phyloP scores from a whole-genome alignment of 192 early-diverging fungal genomes.

The Geranomyces michiganensis region DNA sequence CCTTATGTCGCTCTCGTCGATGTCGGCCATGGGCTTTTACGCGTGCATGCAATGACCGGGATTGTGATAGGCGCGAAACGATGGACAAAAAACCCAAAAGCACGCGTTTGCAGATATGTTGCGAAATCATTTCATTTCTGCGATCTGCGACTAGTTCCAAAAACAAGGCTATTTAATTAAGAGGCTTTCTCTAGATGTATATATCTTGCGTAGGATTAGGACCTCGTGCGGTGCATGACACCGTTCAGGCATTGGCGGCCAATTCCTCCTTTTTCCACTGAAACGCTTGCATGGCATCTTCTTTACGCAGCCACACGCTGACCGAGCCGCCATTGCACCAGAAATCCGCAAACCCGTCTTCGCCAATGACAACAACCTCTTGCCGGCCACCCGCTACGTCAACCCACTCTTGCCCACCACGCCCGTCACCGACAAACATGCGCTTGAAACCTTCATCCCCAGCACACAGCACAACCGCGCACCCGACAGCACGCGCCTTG shows the following conservation, averaged over 20 bases:
- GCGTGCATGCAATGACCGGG: too few species aligned
- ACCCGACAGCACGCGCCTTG: slow-evolving; percentile 7
- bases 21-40: too few species aligned
- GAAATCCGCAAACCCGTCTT: slow-evolving; percentile 34
- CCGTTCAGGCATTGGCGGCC: background rate
- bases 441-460: slow-evolving; percentile 30
- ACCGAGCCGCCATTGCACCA: slow-evolving; percentile 33
- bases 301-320: slow-evolving; percentile 26
- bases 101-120: too few species aligned
- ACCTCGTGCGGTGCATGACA: too few species aligned
- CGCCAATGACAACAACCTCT: slow-evolving; percentile 27
- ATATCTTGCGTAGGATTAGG: too few species aligned
- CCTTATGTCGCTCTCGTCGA: too few species aligned
- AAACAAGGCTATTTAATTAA: too few species aligned
- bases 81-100: too few species aligned
- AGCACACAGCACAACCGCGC: slow-evolving; percentile 35
- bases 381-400: slow-evolving; percentile 36
- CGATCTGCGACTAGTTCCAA: too few species aligned
- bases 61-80: too few species aligned
- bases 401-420: slow-evolving; percentile 30
- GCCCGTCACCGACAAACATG: slow-evolving; percentile 34
- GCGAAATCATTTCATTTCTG: too few species aligned
- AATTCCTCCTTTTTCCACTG: slow-evolving; percentile 27
- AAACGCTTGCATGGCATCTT: slow-evolving; percentile 22
- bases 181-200: too few species aligned